Base-by-base conservation (phyloP, 1,284 basidiomycete species). In the Meripilus lineatus region DNA sequence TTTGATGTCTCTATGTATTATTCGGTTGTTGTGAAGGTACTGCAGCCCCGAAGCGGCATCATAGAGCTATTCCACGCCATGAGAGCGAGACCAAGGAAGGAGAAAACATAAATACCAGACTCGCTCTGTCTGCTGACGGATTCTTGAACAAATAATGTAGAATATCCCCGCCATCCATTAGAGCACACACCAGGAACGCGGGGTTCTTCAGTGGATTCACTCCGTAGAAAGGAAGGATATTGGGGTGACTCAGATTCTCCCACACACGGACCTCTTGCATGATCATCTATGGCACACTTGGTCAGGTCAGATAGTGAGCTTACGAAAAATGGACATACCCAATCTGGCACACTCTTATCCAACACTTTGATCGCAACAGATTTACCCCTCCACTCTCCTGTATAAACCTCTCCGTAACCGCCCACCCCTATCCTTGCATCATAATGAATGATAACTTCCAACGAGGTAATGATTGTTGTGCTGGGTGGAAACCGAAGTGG, bases 1-100 rank as follows among this genome's bases (percentile, higher is more conserved):
- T 40, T 54, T 54, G 14, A 54, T n/a, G 30, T 54, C 52, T 5
- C 50, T 38, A 34, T 54, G 52, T 18, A 51, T 33, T 1, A 54
- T 47, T 14, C 32, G 23, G 4, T 48, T 22, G 17, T 36, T 14
- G 26, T 54, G 52, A 4, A 54, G 38, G 37, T 51, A 51, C 7
- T 24, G 24, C 10, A 54, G 44, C 4, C 52, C 52, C 2, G 41
- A 17, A 20, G 45, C 34, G 4, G 50, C 50, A 21, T 54, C 50
- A 17, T 43, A 38, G 3, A 51, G 38, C 52, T 54, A 37, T n/a
- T n/a, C n/a, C n/a, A n/a, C n/a, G n/a, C 28, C 13, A 23, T 10
- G 17, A 32, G 4, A n/a, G 14, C n/a, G 26, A 17, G 8, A n/a
- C 18, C 18, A n/a, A n/a, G n/a, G n/a, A n/a, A n/a, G n/a, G n/a